Base-by-base conservation (phyloP, 1,284 basidiomycete species). In the Microbotryum violaceum region DNA sequence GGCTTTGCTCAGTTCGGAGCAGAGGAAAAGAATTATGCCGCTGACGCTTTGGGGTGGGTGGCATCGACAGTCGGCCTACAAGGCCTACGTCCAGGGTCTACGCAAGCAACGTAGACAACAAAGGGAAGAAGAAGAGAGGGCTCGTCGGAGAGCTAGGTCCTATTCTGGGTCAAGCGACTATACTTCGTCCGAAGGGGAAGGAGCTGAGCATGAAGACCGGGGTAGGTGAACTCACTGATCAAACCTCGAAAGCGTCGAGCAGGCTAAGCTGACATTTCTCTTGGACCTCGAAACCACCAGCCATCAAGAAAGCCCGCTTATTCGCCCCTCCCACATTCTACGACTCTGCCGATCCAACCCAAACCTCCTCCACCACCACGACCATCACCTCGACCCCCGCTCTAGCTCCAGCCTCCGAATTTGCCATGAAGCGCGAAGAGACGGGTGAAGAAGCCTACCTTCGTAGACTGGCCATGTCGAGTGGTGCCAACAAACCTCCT, bases 381-480 rank as follows among this genome's bases (percentile, higher is more conserved):
- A 27, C 18, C 48, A 18, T 42, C 21, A 6, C 53, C 37, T 27
- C 62, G 10, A 49, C 58, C 45, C 12, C 27, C 25, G 27, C 54
- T 14, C 6, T 45, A 23, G 12, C 53, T 3, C 10, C 49, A 42
- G 27, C 20, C 23, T 3, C 31, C 56, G 42, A 31, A 33, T 53
- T 31, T 33, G 18, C 54, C 12, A 23, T 51, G 10, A 25, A 21
- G 7, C 44, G 46, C 1, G 61, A 65, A 10, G 60, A 68, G 70
- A 80, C 82, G 1, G 85, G 84, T n/a, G 86, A 87, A 63, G 86
- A 88, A 65, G 86, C 82, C 4, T 86, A 86, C 69, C 77, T 83
- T 31, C 79, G 82, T 33, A 81, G 84, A 20, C 70, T 85, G 42
- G 82, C 82, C 0, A 77, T 87, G 78, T 83, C 82, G 4, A 42